Evolutionary conservation across 108 stramenopile genomes (phyloP).

Genomic region (Hondaea fermentalgiana): DNA sequence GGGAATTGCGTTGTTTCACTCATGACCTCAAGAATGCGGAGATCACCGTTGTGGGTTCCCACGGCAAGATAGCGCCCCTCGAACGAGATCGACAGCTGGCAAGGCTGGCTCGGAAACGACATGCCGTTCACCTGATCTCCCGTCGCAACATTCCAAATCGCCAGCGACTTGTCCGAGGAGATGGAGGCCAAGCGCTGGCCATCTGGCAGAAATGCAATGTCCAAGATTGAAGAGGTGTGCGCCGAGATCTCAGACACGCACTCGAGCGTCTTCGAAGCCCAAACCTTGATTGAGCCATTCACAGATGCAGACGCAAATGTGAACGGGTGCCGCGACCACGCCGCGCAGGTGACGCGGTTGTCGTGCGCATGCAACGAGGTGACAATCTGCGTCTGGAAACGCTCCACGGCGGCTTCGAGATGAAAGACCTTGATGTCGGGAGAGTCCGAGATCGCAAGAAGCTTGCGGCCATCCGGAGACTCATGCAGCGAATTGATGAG

Average conservation of each 20-base stretch:
- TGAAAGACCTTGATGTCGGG: neutral
- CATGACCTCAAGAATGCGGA: constrained; percentile 3
- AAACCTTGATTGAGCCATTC: neutral
- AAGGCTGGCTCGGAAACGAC: neutral
- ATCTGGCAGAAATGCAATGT: neutral
- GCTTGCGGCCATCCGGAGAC: constrained; percentile 1
- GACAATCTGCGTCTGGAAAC: neutral
- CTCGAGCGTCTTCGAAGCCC: neutral
- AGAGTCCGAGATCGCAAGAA: neutral
- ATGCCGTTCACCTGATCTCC: neutral
- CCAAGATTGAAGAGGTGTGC: neutral
- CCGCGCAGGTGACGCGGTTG: constrained; percentile 12
- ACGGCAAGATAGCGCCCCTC: neutral
- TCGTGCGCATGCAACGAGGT: neutral
- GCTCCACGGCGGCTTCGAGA: neutral
- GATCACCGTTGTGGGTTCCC: neutral
- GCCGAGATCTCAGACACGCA: neutral
- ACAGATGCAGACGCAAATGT: neutral
- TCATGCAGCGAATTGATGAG: neutral
- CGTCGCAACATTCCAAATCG: neutral
- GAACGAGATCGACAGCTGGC: neutral
- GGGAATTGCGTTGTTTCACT: neutral
- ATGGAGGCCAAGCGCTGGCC: neutral
- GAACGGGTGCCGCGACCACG: neutral
- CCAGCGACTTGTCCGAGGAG: neutral